Evolutionary conservation across 805 yeast genomes (phyloP).

Genomic region (Lipomyces mesembrius): DNA sequence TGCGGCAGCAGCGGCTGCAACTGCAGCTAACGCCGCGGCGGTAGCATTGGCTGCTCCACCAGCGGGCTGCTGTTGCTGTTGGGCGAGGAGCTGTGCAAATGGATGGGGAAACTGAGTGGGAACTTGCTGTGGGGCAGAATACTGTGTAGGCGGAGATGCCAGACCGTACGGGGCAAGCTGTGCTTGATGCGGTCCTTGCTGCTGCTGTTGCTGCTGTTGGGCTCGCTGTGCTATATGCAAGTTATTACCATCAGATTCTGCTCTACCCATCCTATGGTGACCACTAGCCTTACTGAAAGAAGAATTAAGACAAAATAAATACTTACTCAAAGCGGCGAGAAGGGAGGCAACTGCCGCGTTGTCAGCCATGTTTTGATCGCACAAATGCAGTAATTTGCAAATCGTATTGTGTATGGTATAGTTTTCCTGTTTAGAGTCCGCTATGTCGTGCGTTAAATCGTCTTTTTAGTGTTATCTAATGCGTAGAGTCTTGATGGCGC

Average conservation of each 20-base stretch:
- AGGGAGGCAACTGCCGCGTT: conserved; percentile 37
- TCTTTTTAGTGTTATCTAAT: background rate
- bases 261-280: background rate
- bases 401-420: background rate
- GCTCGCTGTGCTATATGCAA: conserved; percentile 35
- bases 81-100: conserved; percentile 10
- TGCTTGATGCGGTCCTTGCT: conserved; percentile 13
- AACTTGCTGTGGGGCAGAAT: conserved; percentile 28
- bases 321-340: conserved; percentile 37
- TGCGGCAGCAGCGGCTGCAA: conserved; percentile 28
- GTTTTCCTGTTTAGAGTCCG: background rate
- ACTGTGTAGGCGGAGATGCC: background rate
- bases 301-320: background rate
- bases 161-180: conserved; percentile 11
- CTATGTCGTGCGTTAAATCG: background rate
- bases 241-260: background rate
- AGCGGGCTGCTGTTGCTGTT: conserved; percentile 13
- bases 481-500: background rate
- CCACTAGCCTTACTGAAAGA: background rate
- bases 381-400: background rate
- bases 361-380: conserved; percentile 29
- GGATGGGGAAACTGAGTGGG: conserved; percentile 2
- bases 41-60: conserved; percentile 14
- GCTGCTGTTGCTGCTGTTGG: conserved; percentile 32
- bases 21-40: conserved; percentile 36